Evolutionary conservation across 2,329 filamentous ascomycete genomes (phyloP).

Genomic region (Capronia coronata): DNA sequence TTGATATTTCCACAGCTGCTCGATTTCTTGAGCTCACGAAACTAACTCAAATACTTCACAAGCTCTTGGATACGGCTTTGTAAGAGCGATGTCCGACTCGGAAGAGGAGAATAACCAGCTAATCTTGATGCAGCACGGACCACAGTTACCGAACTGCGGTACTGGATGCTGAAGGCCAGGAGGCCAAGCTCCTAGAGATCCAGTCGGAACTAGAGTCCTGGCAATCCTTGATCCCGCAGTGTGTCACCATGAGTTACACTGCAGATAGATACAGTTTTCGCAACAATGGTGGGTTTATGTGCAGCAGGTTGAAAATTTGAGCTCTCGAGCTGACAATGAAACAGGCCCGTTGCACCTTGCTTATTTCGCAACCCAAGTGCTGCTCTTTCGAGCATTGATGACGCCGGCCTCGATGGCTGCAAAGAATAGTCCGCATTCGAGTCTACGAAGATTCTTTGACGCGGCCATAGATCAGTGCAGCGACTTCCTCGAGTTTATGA

Average conservation of each 20-base stretch:
- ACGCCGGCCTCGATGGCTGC: constrained; percentile 41
- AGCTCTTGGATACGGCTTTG: constrained; percentile 19
- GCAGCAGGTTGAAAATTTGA: not conserved
- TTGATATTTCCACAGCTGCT: constrained; percentile 35
- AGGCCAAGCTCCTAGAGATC: constrained; percentile 16
- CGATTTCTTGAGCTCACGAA: constrained; percentile 34
- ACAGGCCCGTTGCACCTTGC: constrained; percentile 39
- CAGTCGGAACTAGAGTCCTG: constrained; percentile 22
- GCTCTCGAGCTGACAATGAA: constrained; percentile 1
- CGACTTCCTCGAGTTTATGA: constrained; percentile 36
- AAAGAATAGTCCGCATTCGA: constrained; percentile 37
- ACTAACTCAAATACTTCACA: constrained; percentile 20
- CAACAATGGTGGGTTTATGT: constrained; percentile 24
- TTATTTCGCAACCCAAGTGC: constrained; percentile 40
- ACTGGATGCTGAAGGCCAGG: constrained; percentile 9
- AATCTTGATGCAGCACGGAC: constrained; percentile 9
- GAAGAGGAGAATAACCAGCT: not conserved
- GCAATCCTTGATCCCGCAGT: constrained; percentile 25
- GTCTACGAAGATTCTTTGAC: constrained; percentile 26
- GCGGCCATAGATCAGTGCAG: constrained; percentile 22
- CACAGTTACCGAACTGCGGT: constrained; percentile 10
- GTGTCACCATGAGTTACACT: constrained; percentile 22
- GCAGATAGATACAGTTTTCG: constrained; percentile 10
- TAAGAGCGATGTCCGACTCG: constrained; percentile 1
- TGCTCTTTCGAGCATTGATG: constrained; percentile 44